Conservation (phyloP, 2,329 filamentous ascomycete species). For the Clonostachys rhizophaga region DNA sequence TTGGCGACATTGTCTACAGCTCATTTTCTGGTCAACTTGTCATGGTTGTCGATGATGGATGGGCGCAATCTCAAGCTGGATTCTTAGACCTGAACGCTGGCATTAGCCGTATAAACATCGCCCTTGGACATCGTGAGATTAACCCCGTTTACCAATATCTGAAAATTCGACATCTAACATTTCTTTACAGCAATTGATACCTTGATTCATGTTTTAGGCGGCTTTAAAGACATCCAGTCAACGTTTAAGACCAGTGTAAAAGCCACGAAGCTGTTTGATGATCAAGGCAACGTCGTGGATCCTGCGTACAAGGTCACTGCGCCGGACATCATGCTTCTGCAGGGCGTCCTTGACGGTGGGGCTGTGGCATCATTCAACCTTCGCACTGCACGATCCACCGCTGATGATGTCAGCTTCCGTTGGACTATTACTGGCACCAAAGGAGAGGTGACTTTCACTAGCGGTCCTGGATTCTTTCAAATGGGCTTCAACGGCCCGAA, state of each 20-base stretch:
- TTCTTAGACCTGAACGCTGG: slow-evolving; percentile 12
- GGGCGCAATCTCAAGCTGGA: background rate
- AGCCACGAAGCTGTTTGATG: slow-evolving; percentile 13
- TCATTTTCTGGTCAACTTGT: slow-evolving; percentile 27
- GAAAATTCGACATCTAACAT: background rate
- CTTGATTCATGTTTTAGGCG: slow-evolving; percentile 22
- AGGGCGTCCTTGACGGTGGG: slow-evolving; percentile 21
- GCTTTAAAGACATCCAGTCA: slow-evolving; percentile 11
- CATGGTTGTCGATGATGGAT: slow-evolving; percentile 10
- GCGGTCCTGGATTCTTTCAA: too few species aligned
- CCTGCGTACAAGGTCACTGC: slow-evolving; percentile 14
- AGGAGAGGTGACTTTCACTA: slow-evolving; percentile 20
- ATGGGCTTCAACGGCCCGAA: too few species aligned
- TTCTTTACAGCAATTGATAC: slow-evolving; percentile 19
- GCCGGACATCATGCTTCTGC: slow-evolving; percentile 25
- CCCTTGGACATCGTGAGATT: slow-evolving; percentile 20
- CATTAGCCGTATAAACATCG: slow-evolving; percentile 14
- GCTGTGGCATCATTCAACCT: slow-evolving; percentile 18
- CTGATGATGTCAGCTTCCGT: slow-evolving; percentile 14
- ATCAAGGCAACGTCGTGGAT: slow-evolving; percentile 14
- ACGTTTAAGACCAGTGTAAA: slow-evolving; percentile 4
- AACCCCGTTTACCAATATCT: background rate
- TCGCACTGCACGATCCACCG: slow-evolving; percentile 8
- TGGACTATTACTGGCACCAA: slow-evolving; percentile 29
- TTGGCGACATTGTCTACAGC: slow-evolving; percentile 42